Base-by-base conservation (phyloP, 1,284 basidiomycete species). In the Apiotrichum brassicae region DNA sequence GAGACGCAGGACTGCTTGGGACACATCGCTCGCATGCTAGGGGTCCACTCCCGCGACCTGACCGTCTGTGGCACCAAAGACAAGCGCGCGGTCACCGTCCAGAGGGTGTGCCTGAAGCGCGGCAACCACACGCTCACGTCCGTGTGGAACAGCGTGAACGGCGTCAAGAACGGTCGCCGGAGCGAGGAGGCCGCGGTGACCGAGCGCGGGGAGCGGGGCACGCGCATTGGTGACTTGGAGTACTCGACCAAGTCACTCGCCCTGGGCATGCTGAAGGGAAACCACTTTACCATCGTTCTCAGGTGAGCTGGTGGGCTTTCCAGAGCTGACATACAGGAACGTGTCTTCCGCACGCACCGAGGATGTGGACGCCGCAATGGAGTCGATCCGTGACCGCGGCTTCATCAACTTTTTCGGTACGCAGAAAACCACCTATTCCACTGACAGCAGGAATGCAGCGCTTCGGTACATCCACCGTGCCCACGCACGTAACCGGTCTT, bases 401-500 rank as follows among this genome's bases (percentile, higher is more conserved):
- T 97, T 97, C 72, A 87, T 99, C 71, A 99, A 99, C 71, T 99
- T 97, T 67, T 99, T 95, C 67, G 94, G 90, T 86, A 11, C 14
- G 22, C 13, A 26, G 14, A n/a, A n/a, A n/a, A n/a, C n/a, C n/a
- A n/a, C n/a, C n/a, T n/a, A n/a, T n/a, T n/a, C n/a, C 5, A 30
- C 47, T 47, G 32, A 52, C 39, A 24, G 22, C 46, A 90, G 87
- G 92, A 34, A 97, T 98, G 94, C 95, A 99, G 69, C 84, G 95
- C 16, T 99, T 99, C 72, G 95, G 95, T 26, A 98, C 94, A 1
- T 91, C 94, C 7, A 83, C 89, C 12, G 85, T 98, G 24, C 91
- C 94, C 2, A 97, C 95, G 1, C 94, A 99, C 65, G 78, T 85
- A 3, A 92, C 97, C 48, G 95, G 95, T 7, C 79, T 97, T 14